phyloP scores from a whole-genome alignment of 257 asterid species.

The Nicotiana tomentosiformis region DNA sequence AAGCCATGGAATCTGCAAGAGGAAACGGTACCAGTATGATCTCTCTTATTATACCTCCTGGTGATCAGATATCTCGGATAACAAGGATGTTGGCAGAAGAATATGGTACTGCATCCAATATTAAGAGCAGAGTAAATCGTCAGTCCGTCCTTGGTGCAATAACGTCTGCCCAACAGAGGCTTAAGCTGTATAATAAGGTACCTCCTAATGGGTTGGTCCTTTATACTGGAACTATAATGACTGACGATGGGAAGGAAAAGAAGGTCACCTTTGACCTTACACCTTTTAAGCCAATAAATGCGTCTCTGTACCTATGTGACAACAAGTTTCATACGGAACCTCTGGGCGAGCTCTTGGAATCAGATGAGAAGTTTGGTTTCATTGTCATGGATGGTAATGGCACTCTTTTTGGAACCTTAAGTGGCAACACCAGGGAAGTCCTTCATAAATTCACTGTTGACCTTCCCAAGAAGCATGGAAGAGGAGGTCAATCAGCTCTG shows the following conservation, averaged over 20 bases:
- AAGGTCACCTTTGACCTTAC: conserved; percentile 40
- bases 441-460: conserved; percentile 46
- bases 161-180: conserved; percentile 43
- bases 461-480: conserved; percentile 45
- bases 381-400: conserved; percentile 51
- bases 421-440: conserved; percentile 43
- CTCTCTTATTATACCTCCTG: conserved; percentile 45
- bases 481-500: conserved; percentile 49
- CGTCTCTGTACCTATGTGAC: conserved; percentile 40
- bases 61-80: conserved; percentile 40
- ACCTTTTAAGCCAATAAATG: conserved; percentile 43
- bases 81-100: conserved; percentile 44
- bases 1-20: conserved; percentile 10
- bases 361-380: conserved; percentile 45
- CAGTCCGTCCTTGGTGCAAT: conserved; percentile 43
- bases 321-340: conserved; percentile 43
- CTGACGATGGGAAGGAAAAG: conserved; percentile 47
- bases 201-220: conserved; percentile 40
- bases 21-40: conserved; percentile 36
- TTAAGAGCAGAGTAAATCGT: conserved; percentile 42
- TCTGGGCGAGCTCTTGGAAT: conserved; percentile 36
- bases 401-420: conserved; percentile 41
- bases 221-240: conserved; percentile 35
- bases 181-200: conserved; percentile 37
- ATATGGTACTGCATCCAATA: conserved; percentile 45